Evolutionary conservation across 495 filamentous ascomycete species (phyloP), one percentile per base, ranked within the genome.

Genomic region (Penicillium odoratum): DNA sequence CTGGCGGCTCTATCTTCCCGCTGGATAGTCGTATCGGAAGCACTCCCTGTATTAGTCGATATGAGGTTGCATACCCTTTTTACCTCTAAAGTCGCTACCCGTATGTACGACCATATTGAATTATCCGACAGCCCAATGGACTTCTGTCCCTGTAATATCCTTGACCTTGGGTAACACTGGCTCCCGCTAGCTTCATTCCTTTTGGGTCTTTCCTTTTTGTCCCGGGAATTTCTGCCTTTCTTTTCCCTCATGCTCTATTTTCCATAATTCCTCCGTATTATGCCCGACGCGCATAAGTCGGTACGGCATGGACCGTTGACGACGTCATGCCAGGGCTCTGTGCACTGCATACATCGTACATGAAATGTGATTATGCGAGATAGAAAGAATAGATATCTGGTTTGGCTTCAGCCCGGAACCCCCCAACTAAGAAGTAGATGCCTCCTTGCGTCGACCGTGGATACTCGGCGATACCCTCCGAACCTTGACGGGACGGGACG

Each of bases 401-500:
- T 48, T 48, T 31, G 28, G 28, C 31, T 48, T 48, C 46, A 48
- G 28, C 46, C 28, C 43, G 18, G 7, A 26, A 48, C 31, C 5
- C 28, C 25, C 5, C 43, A 31, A 26, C 28, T 31, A 5, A 18
- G 21, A 40, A 28, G 44, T 11, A 51, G 16, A 51, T 16, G 36
- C 51, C 68, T 70, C 73, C 74, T 74, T 76, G 70, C 72, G 57
- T 66, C 57, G 64, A 70, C 65, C 68, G 58, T 75, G 51, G 72
- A 62, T 65, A 58, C 40, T 69, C 58, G 64, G 59, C 64, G 69
- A 73, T 67, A 64, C 66, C 64, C 66, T 67, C 72, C 71, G 67
- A 76, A 76, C 75, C 75, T 78, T 76, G 71, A 78, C 75, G 75
- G 75, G 72, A 72, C 75, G 75, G 75, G 65, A 70, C 74, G 73